Percentiles rank a stretch among this genome's conserved stretches.
These are phyloP conservation scores for Vitis cinerea DNA, from an alignment of 164 flowering plant species.

Conservation along the genomic window DNA sequence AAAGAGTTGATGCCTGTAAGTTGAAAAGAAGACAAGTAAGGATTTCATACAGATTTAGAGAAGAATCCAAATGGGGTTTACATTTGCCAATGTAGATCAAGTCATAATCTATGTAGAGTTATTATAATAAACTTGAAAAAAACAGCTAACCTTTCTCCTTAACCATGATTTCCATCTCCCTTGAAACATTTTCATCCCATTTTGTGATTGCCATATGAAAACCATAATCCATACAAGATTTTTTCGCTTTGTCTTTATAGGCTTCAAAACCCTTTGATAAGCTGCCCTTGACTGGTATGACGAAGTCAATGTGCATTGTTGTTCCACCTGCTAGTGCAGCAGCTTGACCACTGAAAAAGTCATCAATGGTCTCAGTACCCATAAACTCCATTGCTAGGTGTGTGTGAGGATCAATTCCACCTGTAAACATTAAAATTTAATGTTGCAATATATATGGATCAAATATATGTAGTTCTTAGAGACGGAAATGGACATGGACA, in stretches of 20 bases:
- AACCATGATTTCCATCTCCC: conserved; percentile 94
- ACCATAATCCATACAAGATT: conserved; percentile 93
- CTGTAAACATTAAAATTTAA: conserved; percentile 34
- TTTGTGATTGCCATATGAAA: conserved; percentile 94
- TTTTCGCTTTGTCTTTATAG: conserved; percentile 65
- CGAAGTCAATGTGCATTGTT: conserved; percentile 96
- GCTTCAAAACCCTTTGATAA: conserved; percentile 66
- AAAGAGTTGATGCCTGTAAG: conserved; percentile 86
- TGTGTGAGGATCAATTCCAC: conserved; percentile 99
- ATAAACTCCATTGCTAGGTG: conserved; percentile 81
- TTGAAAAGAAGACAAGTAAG: background rate
- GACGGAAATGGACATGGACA: too few relatives aligned
- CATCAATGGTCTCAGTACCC: conserved; percentile 81
- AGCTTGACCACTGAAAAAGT: conserved; percentile 96
- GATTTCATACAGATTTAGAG: background rate
- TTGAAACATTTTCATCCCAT: conserved; percentile 84
- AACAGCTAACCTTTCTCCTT: conserved; percentile 71
- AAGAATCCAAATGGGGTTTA: background rate
- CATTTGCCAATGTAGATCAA: background rate
- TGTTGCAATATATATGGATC: background rate
- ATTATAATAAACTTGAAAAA: background rate
- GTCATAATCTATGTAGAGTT: background rate
- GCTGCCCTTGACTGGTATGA: conserved; percentile 86
- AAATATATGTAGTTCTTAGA: too few relatives aligned
- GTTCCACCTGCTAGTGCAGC: conserved; percentile 99